Percentiles rank a stretch among this genome's conserved stretches.
These are phyloP conservation scores for Phytopythium sindhum DNA, from an alignment of 352 stramenopile genomes.

Conservation along the genomic window DNA sequence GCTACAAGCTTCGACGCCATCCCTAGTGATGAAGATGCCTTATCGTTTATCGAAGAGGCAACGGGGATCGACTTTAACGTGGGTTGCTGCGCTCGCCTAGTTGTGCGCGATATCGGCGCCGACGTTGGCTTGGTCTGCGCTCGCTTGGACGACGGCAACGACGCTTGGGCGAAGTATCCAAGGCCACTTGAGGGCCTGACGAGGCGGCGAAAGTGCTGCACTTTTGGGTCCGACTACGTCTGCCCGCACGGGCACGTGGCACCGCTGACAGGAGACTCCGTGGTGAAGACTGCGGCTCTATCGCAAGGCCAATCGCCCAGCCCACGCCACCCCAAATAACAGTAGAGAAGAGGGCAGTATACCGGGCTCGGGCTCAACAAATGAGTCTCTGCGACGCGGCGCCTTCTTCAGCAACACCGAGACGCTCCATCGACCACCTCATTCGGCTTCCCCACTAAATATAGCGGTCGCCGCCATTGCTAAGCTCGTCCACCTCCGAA, in stretches of 20 bases:
- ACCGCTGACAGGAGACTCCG: neutral
- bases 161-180: neutral
- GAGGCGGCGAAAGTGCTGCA: slow-evolving; percentile 68
- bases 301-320: neutral
- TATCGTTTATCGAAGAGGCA: no score
- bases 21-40: neutral
- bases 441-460: neutral
- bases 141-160: neutral
- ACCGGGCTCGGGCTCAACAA: no score
- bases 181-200: slow-evolving; percentile 18
- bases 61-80: neutral
- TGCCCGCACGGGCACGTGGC: slow-evolving; percentile 60
- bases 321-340: no score
- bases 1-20: slow-evolving; percentile 11
- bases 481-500: neutral
- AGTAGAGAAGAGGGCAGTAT: no score
- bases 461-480: neutral
- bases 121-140: neutral
- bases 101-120: neutral
- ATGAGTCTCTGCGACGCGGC: no score
- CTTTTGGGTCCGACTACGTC: slow-evolving; percentile 52
- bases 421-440: no score
- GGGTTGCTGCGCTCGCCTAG: neutral
- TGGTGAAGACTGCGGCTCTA: neutral
- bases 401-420: no score